Evolutionary conservation across 208 protist species (phyloP), one percentile per base, ranked within the genome.

Genomic region (Trypanosoma cruzi): DNA sequence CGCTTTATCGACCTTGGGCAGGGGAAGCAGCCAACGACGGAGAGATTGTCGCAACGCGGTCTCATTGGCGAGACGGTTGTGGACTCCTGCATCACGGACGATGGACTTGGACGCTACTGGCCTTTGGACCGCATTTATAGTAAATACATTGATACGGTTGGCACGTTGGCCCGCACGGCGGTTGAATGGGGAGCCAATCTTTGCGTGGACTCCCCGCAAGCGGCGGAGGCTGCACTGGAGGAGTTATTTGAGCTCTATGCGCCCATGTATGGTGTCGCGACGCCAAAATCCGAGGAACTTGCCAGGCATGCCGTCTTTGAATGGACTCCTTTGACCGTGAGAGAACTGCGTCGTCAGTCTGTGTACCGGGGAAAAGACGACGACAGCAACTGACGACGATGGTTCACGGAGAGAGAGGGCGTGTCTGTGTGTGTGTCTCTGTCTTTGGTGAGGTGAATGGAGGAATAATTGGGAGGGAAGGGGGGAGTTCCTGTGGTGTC

Each of bases 101-200:
- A 96, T 74, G 89, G 89, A 49, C 76, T 96, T 60, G 86, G 91
- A 13, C 84, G 91, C 14, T 96, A 91, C 69, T 96, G 91, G 89
- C 91, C 91, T 13, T 60, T 80, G 11, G 71, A 94, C 36, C 76
- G 88, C 59, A 73, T 96, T 20, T 96, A 96, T 73, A 87, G 87
- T 73, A 71, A 81, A 56, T 78, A 92, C 75, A 70, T 94, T 4
- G 81, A 89, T 7, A 81, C 86, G 14, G 58, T 68, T 18, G 88
- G 86, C 0, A 56, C n/a, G 13, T 44, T 90, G 5, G 80, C 76
- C 20, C 46, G 71, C 0, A 34, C 75, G 29, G 86, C 79, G 13
- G 65, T 80, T n/a, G 65, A 64, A 31, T 94, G 86, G 86, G 91
- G 80, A 10, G 69, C 81, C 32, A 44, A 70, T 24, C 34, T 83